Evolutionary conservation across 169 alveolate genomes (phyloP), one percentile per base, ranked within the genome.

Genomic region (Babesia bovis): DNA sequence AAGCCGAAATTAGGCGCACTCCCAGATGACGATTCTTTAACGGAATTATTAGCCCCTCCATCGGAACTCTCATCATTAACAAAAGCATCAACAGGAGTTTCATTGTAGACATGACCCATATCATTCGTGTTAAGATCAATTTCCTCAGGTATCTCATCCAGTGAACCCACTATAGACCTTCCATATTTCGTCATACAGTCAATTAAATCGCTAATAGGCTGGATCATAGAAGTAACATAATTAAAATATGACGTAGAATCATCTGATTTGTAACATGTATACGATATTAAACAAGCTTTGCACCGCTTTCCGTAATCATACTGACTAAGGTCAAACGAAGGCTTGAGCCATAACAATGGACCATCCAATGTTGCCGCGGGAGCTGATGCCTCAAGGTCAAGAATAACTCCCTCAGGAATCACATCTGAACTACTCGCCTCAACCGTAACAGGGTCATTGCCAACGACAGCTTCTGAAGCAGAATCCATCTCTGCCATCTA

Each of bases 261-360:
- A n/a, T n/a, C n/a, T n/a, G n/a, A n/a, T n/a, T n/a, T n/a, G n/a
- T n/a, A n/a, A 33, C 85, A 76, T 32, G 52, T 25, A 32, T 76
- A 76, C 21, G 85, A 61, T 17, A 51, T 47, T 12, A 66, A 45
- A 36, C 70, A 65, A 10, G 82, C 69, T 13, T n/a, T 44, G 70
- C 85, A 76, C 25, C 85, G 70, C 6, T 44, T 30, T 12, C 32
- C 40, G 23, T 40, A 76, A 42, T 76, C 85, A 35, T 33, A 9
- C 13, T 65, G 41, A 10, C 74, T 42, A 36, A 76, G 21, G 40
- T 50, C 21, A 38, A 76, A 76, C 68, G 40, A 76, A 15, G 66
- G 66, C 35, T 68, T 52, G 19, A 76, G 21, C 51, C 32, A 45
- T 19, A 17, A 21, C 5, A 76, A 17, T 13, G 28, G 41, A 4